Conservation (phyloP, 2,329 filamentous ascomycete species). For the Apiospora marii region DNA sequence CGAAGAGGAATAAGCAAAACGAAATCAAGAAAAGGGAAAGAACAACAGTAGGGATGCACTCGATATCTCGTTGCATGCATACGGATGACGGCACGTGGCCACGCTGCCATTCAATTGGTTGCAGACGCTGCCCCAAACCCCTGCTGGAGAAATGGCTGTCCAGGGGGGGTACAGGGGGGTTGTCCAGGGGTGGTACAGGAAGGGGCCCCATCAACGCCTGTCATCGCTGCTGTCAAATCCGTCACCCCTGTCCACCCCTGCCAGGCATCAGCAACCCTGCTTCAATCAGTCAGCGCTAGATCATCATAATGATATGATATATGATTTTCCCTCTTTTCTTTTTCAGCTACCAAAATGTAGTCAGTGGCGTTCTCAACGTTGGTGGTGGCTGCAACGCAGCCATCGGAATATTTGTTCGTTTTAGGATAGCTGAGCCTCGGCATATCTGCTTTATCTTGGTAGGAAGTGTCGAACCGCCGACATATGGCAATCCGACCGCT, state of each 20-base stretch:
- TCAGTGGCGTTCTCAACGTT: neutral
- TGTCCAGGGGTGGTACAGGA: neutral
- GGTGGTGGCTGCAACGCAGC: neutral
- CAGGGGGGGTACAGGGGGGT: neutral
- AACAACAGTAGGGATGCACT: neutral
- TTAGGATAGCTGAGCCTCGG: neutral
- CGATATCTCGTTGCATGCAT: neutral
- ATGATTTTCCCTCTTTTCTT: neutral
- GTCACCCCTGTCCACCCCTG: neutral
- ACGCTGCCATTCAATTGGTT: neutral
- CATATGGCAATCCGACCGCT: too few relatives aligned
- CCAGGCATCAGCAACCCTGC: neutral
- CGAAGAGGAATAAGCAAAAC: neutral
- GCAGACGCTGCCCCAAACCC: neutral
- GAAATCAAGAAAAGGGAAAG: neutral
- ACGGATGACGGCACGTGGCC: neutral
- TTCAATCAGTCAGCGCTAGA: neutral
- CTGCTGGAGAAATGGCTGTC: neutral
- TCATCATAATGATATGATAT: slow-evolving; percentile 11
- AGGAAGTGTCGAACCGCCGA: too few relatives aligned
- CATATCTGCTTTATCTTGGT: neutral
- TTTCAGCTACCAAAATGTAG: neutral
- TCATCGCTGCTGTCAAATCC: neutral
- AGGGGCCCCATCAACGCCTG: neutral
- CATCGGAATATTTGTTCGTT: neutral